phyloP scores from a whole-genome alignment of 225 moss, liverwort and hornwort genomes.

The Bryoerythrophyllum caledonicum region DNA sequence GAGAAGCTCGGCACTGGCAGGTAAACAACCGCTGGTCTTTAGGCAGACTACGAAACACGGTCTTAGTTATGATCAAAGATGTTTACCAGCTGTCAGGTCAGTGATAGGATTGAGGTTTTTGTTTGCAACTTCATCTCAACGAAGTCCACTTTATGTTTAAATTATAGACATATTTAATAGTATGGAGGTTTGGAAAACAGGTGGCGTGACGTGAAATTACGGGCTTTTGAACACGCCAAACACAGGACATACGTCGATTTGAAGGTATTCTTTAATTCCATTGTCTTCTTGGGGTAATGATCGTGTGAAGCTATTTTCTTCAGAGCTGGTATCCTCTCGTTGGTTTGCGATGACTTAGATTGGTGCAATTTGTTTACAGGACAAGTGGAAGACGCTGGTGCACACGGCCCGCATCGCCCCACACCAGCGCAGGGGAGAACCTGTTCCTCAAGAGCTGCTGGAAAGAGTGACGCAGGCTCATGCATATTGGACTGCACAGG shows the following conservation, averaged over 20 bases:
- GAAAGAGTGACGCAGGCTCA: slow-evolving; percentile 67
- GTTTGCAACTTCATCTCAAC: neutral
- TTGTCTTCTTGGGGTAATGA: neutral
- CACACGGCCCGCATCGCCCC: slow-evolving; percentile 74
- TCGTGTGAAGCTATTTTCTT: neutral
- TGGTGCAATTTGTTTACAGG: slow-evolving; percentile 30
- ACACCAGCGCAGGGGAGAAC: slow-evolving; percentile 71
- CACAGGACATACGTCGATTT: slow-evolving; percentile 97
- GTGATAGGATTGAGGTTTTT: neutral
- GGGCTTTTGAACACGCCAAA: slow-evolving; percentile 98
- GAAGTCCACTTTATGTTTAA: neutral
- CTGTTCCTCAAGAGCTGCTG: slow-evolving; percentile 64
- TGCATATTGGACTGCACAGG: slow-evolving; percentile 64
- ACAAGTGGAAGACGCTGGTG: slow-evolving; percentile 75
- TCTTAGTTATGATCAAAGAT: neutral
- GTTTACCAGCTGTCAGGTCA: neutral
- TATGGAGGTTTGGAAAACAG: slow-evolving; percentile 38
- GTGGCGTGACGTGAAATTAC: slow-evolving; percentile 97
- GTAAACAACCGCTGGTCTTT: slow-evolving; percentile 34
- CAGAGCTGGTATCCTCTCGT: neutral
- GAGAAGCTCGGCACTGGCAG: slow-evolving; percentile 99
- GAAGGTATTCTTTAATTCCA: slow-evolving; percentile 49
- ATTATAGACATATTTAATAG: neutral
- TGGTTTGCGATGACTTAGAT: neutral
- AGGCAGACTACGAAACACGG: neutral